Evolutionary conservation across 1,284 basidiomycete species (phyloP).

Genomic region (Coniferiporia sulphurascens): DNA sequence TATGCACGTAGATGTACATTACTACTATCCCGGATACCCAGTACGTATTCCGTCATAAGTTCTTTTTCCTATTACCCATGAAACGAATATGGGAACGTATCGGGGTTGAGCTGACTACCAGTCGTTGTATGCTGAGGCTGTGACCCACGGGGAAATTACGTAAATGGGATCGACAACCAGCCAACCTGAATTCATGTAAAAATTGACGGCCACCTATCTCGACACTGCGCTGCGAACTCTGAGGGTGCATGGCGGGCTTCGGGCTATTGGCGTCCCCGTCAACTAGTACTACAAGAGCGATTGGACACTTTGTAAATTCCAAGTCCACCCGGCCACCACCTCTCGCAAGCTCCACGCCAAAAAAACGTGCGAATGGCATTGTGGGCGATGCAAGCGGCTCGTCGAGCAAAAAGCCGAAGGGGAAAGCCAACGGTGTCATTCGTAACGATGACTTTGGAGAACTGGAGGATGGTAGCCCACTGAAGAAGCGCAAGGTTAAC

Average conservation of each 20-base stretch:
- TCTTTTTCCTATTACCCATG: no score
- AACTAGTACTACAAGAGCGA: neutral
- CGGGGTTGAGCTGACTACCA: no score
- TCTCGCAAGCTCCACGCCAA: constrained; percentile 18
- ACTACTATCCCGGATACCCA: no score
- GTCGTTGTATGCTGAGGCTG: neutral
- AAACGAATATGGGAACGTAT: no score
- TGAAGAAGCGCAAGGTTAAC: constrained; percentile 23
- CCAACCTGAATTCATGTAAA: neutral
- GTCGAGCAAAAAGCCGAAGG: neutral
- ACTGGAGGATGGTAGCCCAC: neutral
- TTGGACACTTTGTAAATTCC: neutral
- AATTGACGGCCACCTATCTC: neutral
- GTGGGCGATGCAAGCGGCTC: neutral
- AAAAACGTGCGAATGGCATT: constrained; percentile 10
- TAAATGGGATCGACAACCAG: neutral
- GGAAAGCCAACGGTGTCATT: neutral
- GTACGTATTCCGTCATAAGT: no score
- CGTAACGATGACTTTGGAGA: neutral
- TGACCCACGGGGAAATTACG: neutral
- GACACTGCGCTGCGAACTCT: neutral
- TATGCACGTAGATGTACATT: no score
- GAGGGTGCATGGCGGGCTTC: neutral
- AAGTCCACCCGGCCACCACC: constrained; percentile 17
- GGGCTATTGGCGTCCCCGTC: neutral